A percentile compares a stretch with the other conserved stretches of the same genome.
Conservation (phyloP, 371 early-diverging fungal species). For the Haplosporangium sp. region DNA sequence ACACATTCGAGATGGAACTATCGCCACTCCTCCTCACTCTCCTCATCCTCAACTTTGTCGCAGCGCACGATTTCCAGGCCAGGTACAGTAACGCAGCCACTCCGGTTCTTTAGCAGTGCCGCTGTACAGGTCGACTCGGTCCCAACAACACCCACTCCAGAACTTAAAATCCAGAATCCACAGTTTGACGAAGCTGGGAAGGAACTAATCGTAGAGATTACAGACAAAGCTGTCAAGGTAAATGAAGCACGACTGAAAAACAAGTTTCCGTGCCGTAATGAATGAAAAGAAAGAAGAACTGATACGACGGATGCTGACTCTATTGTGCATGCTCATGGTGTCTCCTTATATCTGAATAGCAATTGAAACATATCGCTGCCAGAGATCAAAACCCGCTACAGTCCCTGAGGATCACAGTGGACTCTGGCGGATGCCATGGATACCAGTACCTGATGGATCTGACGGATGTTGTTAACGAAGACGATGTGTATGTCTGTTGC, state of each 20-base stretch:
- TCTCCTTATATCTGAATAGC: slow-evolving; percentile 54
- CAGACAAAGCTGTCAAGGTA: slow-evolving; percentile 56
- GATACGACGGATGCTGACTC: not conserved
- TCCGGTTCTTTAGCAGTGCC: slow-evolving; percentile 23
- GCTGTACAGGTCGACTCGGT: slow-evolving; percentile 1
- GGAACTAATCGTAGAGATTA: slow-evolving; percentile 40
- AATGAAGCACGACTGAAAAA: not conserved
- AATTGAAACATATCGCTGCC: slow-evolving; percentile 70
- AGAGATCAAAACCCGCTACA: slow-evolving; percentile 68
- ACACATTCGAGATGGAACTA: not conserved
- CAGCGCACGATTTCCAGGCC: not conserved
- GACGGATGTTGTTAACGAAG: slow-evolving; percentile 74
- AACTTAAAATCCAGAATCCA: slow-evolving; percentile 38
- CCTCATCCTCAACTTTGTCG: not conserved
- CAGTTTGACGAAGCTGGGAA: slow-evolving; percentile 49
- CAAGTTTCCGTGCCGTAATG: not conserved
- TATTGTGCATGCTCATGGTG: not conserved
- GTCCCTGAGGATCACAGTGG: slow-evolving; percentile 85
- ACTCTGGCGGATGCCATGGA: slow-evolving; percentile 97
- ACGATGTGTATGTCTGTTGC: slow-evolving; percentile 72
- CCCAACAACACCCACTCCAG: not conserved
- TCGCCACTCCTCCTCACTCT: not conserved
- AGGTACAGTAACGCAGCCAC: not conserved
- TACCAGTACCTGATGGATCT: slow-evolving; percentile 94
- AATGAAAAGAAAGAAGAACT: no score